A percentile compares a stretch with the other conserved stretches of the same genome.
Conservation (phyloP, 2,329 filamentous ascomycete genomes). For the Geosmithia morbida region DNA sequence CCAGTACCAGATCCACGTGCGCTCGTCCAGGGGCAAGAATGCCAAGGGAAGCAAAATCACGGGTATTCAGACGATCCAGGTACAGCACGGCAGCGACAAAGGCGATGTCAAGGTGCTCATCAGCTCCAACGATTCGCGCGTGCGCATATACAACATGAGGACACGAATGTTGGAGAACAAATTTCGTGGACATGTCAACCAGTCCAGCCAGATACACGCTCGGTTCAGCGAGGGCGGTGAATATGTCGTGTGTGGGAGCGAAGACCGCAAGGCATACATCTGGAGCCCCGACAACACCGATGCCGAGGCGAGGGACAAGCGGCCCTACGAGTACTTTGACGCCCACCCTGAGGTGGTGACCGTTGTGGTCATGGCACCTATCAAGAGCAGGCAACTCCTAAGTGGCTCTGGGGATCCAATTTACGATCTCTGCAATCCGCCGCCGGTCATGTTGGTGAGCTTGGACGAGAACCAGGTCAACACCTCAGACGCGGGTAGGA, state of each 20-base stretch:
- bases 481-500: conserved; percentile 16
- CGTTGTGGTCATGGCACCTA: conserved; percentile 73
- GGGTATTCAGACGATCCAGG: conserved; percentile 63
- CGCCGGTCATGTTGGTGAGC: conserved; percentile 69
- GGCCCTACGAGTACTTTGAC: conserved; percentile 78
- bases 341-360: conserved; percentile 83
- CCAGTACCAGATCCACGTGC: conserved; percentile 79
- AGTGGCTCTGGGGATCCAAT: conserved; percentile 77
- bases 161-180: conserved; percentile 81
- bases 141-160: conserved; percentile 77
- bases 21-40: conserved; percentile 82
- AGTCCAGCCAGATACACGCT: conserved; percentile 79
- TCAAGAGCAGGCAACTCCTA: conserved; percentile 61
- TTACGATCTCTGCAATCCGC: conserved; percentile 94
- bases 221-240: conserved; percentile 75
- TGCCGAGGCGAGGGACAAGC: conserved; percentile 59
- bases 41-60: conserved; percentile 97
- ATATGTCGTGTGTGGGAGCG: conserved; percentile 85
- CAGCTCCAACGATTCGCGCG: conserved; percentile 87
- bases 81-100: conserved; percentile 22
- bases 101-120: conserved; percentile 73
- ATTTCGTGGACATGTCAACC: conserved; percentile 82
- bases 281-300: conserved; percentile 50
- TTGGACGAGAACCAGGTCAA: conserved; percentile 45
- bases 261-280: conserved; percentile 80